Evolutionary conservation across 148 eudicot genomes (phyloP).

Genomic region (Cornus controversa): DNA sequence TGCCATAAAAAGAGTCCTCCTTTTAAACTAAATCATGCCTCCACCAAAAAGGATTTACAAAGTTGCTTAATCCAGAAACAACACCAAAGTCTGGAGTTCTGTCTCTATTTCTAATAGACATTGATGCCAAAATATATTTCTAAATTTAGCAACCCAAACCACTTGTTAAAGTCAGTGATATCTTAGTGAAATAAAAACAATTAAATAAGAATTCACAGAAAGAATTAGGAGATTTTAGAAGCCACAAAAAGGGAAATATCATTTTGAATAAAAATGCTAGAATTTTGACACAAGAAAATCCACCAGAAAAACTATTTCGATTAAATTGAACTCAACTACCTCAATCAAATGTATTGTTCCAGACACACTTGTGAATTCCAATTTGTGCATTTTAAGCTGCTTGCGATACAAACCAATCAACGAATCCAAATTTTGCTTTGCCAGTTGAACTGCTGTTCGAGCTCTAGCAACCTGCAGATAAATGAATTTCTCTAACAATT

Average conservation of each 20-base stretch:
- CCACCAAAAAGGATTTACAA: not conserved
- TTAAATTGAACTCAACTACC: slow-evolving; percentile 37
- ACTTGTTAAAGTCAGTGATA: not conserved
- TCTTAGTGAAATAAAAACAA: not conserved
- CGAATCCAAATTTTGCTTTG: slow-evolving; percentile 62
- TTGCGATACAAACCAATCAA: slow-evolving; percentile 64
- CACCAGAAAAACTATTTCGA: not conserved
- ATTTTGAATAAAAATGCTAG: not conserved
- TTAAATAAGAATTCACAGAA: not conserved
- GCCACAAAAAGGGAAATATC: not conserved
- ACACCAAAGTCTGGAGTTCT: not conserved
- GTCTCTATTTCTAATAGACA: not conserved
- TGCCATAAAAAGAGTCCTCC: not conserved
- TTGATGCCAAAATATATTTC: not conserved
- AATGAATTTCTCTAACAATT: slow-evolving; percentile 7
- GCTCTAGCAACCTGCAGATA: slow-evolving; percentile 56
- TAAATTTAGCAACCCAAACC: not conserved
- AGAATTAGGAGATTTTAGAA: not conserved
- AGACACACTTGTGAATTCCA: slow-evolving; percentile 67
- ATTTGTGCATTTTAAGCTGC: slow-evolving; percentile 56
- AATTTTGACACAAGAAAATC: not conserved
- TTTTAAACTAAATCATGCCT: not conserved
- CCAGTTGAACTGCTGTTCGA: slow-evolving; percentile 48
- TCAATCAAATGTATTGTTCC: slow-evolving; percentile 90
- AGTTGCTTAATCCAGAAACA: slow-evolving; percentile 3